Base-by-base conservation (phyloP, 169 alveolate species). In the Plasmodium gaboni region DNA sequence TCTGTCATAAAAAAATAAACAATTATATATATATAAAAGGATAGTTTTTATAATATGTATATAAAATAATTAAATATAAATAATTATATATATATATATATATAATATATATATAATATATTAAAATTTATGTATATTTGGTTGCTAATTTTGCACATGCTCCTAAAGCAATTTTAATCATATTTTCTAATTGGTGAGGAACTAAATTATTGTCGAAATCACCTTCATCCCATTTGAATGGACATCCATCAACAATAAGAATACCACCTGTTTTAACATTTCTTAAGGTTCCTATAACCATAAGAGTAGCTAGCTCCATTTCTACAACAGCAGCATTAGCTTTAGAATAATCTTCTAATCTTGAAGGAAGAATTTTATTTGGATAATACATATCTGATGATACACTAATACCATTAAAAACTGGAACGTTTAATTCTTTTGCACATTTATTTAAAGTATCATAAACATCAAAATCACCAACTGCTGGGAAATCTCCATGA, bases 231-330 rank as follows among this genome's bases (percentile, higher is more conserved):
- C 93, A 88, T 53, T 88, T 88, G 3, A 88, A 48, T 19, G 93
- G 93, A 65, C 93, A 88, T 4, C 93, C 93, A 72, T 88, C 93
- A 22, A 88, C 93, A 64, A 78, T 88, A 22, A 78, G 74, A 1
- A 88, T 72, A 15, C 90, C 93, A 0, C 90, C 93, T 0, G 93
- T 78, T 55, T 78, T 74, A 12, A 88, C 85, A 15, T 70, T 70
- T 73, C 73, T 32, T 12, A 88, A 71, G 48, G 86, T 68, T 24
- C 90, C 93, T 26, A 88, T 69, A 4, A 78, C 93, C 70, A 88
- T 50, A 2, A 88, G 22, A 12, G 93, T 70, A 6, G 93, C 72
- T 32, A 53, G 51, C 60, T 88, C 93, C 93, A 88, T 88, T 70
- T 88, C 93, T 12, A 88, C 93, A 2, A 74, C 93, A 59, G 89